These are phyloP conservation scores for Epichloe gansuensis DNA, from an alignment of 2,329 filamentous ascomycete genomes.

Conservation along the genomic window DNA sequence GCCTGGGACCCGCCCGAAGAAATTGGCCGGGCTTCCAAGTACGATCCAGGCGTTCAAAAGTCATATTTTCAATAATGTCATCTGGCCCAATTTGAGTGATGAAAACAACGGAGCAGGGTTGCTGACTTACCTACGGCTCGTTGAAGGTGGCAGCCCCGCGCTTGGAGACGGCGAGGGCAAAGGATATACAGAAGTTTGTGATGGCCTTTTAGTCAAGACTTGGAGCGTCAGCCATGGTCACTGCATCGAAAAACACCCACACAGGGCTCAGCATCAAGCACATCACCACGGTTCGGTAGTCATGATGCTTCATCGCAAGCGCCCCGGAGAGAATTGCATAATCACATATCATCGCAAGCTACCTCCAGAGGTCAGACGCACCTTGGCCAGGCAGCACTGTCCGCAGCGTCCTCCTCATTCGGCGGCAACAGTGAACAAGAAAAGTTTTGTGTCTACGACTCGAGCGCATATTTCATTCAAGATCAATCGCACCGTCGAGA, in stretches of 20 bases:
- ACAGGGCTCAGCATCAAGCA: conserved; percentile 46
- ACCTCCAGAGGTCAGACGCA: conserved; percentile 14
- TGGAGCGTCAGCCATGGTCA: conserved; percentile 83
- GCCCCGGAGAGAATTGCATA: conserved; percentile 17
- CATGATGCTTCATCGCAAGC: conserved; percentile 30
- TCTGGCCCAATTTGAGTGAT: conserved; percentile 95
- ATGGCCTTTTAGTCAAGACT: conserved; percentile 78
- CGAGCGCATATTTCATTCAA: conserved; percentile 86
- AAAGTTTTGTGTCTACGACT: conserved; percentile 63
- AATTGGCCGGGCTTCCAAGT: conserved; percentile 70
- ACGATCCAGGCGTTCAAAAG: conserved; percentile 88
- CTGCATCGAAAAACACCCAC: conserved; percentile 63
- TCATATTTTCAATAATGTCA: conserved; percentile 95
- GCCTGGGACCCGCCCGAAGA: conserved; percentile 69
- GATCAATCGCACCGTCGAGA: conserved; percentile 59
- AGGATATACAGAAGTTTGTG: conserved; percentile 80
- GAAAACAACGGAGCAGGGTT: conserved; percentile 91
- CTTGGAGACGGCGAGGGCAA: conserved; percentile 67
- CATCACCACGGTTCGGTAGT: conserved; percentile 37
- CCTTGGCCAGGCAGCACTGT: conserved; percentile 20
- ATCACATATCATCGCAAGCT: conserved; percentile 8
- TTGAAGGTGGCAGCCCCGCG: conserved; percentile 77
- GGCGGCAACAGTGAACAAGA: conserved; percentile 27
- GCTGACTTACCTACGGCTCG: conserved; percentile 77
- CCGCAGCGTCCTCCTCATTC: conserved; percentile 13